Evolutionary conservation across 2,329 filamentous ascomycete species (phyloP), one percentile per base, ranked within the genome.

Genomic region (Aspergillus bombycis): DNA sequence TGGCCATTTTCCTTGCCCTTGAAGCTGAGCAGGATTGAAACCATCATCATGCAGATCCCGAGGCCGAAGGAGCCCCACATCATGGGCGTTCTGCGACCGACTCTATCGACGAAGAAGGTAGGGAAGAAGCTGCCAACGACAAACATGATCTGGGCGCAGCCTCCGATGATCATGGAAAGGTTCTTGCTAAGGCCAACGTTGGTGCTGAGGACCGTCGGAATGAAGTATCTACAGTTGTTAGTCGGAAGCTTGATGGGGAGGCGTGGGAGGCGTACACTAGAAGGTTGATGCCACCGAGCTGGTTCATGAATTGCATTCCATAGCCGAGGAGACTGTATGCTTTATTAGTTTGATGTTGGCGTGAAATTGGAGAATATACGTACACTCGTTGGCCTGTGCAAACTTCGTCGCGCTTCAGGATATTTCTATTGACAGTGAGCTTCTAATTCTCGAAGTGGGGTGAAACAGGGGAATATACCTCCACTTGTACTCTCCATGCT

Each of bases 231-330:
- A 26, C 21, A 12, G 8, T 4, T 32, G 21, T 43, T 45, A 54
- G 38, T 36, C 7, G 30, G 50, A 34, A 11, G 9, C 19, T 38
- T 23, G 7, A 14, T 2, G 1, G 2, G 16, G 11, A 8, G 4
- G n/a, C 10, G 28, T 16, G 38, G 9, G 16, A 38, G 19, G 23
- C 64, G 9, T 63, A 69, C 60, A 83, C 80, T 5, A 84, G 77
- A 71, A 67, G 53, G 57, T 85, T 84, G 61, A 84, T 83, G 1
- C 82, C 82, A 3, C 78, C 77, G 21, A 81, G 73, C 63, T 85
- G 84, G 60, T 86, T 82, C 80, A 83, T 83, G 60, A 82, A 79
- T 62, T 82, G 79, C 62, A 80, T 79, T 28, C 79, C 77, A 65
- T 77, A 83, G 0, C 81, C 83, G 3, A 85, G 75, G 5, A 84